Evolutionary conservation across 371 early-diverging fungal species (phyloP), one percentile per base, ranked within the genome.

Genomic region (Syncephalastrum monosporum): DNA sequence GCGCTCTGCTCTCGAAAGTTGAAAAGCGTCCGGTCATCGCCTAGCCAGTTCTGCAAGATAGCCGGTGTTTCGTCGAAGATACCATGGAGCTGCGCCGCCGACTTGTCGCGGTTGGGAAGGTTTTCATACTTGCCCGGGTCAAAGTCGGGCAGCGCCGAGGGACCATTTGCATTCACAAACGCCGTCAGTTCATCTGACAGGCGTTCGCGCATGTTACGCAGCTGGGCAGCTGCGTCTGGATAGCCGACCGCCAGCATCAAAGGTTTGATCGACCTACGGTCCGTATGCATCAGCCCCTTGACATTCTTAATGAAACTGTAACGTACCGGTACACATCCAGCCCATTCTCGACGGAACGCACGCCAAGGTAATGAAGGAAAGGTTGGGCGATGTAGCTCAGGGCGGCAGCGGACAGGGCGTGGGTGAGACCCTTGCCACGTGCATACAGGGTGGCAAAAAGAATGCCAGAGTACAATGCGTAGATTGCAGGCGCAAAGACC

Each of bases 401-500:
- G 13, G 62, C 42, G n/a, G 63, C 65, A 6, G 29, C 47, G 1
- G 21, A 33, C 13, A 59, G 15, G 41, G 45, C 27, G 10, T 46
- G 46, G 4, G 45, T 48, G 49, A 48, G 14, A 3, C 16, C 42
- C 52, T 29, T 45, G 17, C 38, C 19, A 15, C 63, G 57, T 0
- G 42, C 48, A 48, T 61, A 63, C 14, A 67, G 55, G 47, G 64
- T 69, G n/a, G 29, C 44, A 38, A 64, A 69, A 4, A 69, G 42
- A 21, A 77, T 33, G 38, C 56, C 48, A 8, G 84, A 74, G 53
- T 91, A 90, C 14, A 81, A 63, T 3, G 81, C 65, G 50, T 85
- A 89, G 8, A 91, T 59, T 3, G 77, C 21, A 21, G 93, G 92
- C 38, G 82, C 68, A 29, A 86, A 71, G 4, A 81, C 79, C 29